phyloP scores from a whole-genome alignment of 306 rosid genomes.

The Pueraria montana region DNA sequence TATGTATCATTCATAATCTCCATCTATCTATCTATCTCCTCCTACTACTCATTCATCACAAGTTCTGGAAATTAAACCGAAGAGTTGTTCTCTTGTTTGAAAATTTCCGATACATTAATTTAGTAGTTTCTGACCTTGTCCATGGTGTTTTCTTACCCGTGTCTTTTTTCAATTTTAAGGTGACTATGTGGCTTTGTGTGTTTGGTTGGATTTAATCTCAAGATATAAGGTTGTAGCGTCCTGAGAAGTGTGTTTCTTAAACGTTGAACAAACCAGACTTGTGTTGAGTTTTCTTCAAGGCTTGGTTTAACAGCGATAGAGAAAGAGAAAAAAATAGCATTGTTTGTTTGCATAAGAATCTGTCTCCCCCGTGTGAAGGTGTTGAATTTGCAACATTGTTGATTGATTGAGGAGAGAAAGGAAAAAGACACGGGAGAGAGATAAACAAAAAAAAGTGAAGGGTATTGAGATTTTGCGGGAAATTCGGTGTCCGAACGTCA shows the following conservation, averaged over 20 bases:
- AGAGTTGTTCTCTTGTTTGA: slow-evolving; percentile 33
- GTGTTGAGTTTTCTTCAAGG: slow-evolving; percentile 75
- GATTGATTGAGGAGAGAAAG: slow-evolving; percentile 3
- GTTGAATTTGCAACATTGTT: slow-evolving; percentile 61
- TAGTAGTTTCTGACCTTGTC: not conserved
- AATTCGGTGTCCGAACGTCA: slow-evolving; percentile 60
- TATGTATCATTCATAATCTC: slow-evolving; percentile 19
- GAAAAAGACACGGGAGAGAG: slow-evolving; percentile 12
- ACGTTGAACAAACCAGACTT: slow-evolving; percentile 48
- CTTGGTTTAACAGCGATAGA: slow-evolving; percentile 41
- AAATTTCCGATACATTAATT: slow-evolving; percentile 16
- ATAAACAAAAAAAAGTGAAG: not conserved
- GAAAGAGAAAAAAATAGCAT: slow-evolving; percentile 15
- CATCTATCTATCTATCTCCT: not conserved
- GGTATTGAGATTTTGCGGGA: slow-evolving; percentile 53
- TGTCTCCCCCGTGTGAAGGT: slow-evolving; percentile 40
- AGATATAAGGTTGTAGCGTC: slow-evolving; percentile 45
- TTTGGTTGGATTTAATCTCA: slow-evolving; percentile 54
- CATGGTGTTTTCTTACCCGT: not conserved
- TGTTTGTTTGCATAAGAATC: slow-evolving; percentile 38
- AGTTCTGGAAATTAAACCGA: slow-evolving; percentile 36
- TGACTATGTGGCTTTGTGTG: slow-evolving; percentile 11
- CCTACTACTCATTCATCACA: not conserved
- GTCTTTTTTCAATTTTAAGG: slow-evolving; percentile 18
- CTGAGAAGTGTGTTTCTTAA: slow-evolving; percentile 47